Evolutionary conservation across 371 early-diverging fungal genomes (phyloP).

Genomic region (Funneliformis caledonium): DNA sequence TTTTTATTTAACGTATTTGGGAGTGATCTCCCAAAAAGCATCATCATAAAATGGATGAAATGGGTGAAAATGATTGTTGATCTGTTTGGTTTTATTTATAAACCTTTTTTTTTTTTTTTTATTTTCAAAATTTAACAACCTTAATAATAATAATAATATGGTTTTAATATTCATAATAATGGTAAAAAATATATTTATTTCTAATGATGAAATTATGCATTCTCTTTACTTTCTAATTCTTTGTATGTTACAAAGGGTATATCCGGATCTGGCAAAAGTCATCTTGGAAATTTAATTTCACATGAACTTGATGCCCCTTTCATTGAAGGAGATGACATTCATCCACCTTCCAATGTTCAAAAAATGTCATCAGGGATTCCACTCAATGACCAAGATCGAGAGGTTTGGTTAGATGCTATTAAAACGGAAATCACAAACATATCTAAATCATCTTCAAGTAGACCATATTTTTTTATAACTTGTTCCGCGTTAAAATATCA

Average conservation of each 20-base stretch:
- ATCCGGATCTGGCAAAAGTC: conserved; percentile 31
- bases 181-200: neutral
- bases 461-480: conserved; percentile 18
- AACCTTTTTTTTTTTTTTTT: too few relatives aligned
- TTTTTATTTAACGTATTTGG: too few relatives aligned
- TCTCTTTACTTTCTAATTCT: neutral
- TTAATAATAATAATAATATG: neutral
- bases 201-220: neutral
- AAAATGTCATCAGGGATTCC: conserved; percentile 41
- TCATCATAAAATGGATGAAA: too few relatives aligned
- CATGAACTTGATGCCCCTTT: conserved; percentile 3
- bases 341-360: conserved; percentile 25
- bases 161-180: neutral
- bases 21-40: too few relatives aligned
- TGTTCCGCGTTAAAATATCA: conserved; percentile 41
- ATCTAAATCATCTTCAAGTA: neutral
- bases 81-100: too few relatives aligned
- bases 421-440: neutral
- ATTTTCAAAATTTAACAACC: too few relatives aligned
- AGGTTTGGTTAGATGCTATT: conserved; percentile 38
- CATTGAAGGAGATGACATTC: conserved; percentile 40
- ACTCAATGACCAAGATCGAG: conserved; percentile 37
- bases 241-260: conserved; percentile 21
- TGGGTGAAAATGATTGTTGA: too few relatives aligned
- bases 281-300: conserved; percentile 26